Evolutionary conservation across 768 basidiomycete species (phyloP).

Genomic region (Astraeus odoratus): DNA sequence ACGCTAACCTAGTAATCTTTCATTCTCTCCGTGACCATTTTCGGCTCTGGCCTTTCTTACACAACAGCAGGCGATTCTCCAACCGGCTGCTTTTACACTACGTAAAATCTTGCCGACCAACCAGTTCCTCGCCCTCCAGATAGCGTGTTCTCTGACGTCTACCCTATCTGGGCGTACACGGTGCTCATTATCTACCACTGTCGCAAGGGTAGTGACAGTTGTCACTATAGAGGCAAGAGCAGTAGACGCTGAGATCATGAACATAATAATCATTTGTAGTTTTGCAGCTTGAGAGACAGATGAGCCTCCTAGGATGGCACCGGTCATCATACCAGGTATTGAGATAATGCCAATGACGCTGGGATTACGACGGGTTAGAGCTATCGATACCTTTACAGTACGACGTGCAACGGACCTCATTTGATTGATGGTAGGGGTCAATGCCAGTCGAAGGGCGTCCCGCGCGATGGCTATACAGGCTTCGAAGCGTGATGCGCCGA

Average conservation of each 20-base stretch:
- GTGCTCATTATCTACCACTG: slow-evolving; percentile 64
- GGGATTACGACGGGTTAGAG: not conserved
- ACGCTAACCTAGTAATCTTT: not conserved
- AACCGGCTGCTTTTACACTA: not conserved
- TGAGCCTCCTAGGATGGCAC: slow-evolving; percentile 81
- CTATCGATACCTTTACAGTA: no score
- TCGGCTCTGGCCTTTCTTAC: not conserved
- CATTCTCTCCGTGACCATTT: not conserved
- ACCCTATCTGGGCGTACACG: slow-evolving; percentile 61
- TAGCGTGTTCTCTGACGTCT: slow-evolving; percentile 26
- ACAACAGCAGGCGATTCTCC: not conserved
- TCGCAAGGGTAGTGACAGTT: slow-evolving; percentile 50
- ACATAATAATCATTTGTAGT: slow-evolving; percentile 91
- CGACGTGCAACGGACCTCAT: slow-evolving; percentile 53
- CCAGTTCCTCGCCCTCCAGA: slow-evolving; percentile 27
- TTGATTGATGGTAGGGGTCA: slow-evolving; percentile 77
- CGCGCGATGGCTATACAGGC: slow-evolving; percentile 75
- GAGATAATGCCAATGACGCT: slow-evolving; percentile 72
- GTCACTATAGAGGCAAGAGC: slow-evolving; percentile 63
- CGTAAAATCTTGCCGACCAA: not conserved
- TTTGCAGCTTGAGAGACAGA: slow-evolving; percentile 80
- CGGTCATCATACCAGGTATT: slow-evolving; percentile 91
- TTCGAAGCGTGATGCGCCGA: slow-evolving; percentile 78
- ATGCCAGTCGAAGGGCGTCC: slow-evolving; percentile 71
- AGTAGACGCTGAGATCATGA: slow-evolving; percentile 80